Percentiles rank a stretch among this genome's conserved stretches.
Conservation (phyloP, 2,329 filamentous ascomycete species). For the Xylariales sp. region DNA sequence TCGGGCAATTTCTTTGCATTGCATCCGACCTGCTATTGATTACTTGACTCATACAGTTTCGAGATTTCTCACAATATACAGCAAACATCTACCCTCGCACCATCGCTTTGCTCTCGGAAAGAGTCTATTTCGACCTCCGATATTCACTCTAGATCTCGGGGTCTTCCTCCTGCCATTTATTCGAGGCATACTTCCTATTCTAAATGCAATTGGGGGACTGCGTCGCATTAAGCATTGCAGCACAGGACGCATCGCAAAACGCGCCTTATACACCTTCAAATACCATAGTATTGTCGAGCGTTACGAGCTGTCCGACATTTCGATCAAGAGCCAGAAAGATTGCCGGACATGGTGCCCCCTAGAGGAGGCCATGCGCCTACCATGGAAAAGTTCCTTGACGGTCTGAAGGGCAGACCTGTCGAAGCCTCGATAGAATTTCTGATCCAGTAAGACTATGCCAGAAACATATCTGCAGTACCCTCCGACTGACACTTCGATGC, state of each 20-base stretch:
- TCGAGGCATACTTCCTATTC: too few relatives aligned
- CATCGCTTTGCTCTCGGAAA: neutral
- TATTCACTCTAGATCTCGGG: too few relatives aligned
- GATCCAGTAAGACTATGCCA: conserved; percentile 60
- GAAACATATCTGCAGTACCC: neutral
- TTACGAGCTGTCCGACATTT: too few relatives aligned
- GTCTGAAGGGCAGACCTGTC: conserved; percentile 68
- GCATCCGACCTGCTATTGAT: neutral
- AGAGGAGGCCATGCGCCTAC: conserved; percentile 61
- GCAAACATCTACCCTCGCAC: neutral
- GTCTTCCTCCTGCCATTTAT: too few relatives aligned
- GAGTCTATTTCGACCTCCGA: too few relatives aligned
- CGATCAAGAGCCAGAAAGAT: too few relatives aligned
- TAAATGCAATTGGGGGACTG: too few relatives aligned
- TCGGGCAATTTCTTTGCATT: neutral
- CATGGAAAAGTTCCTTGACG: conserved; percentile 73
- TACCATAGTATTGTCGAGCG: too few relatives aligned
- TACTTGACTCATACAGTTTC: too few relatives aligned
- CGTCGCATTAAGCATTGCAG: too few relatives aligned
- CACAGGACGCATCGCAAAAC: too few relatives aligned
- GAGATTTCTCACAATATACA: neutral
- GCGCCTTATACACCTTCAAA: too few relatives aligned
- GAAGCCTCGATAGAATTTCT: conserved; percentile 81
- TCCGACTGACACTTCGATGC: neutral
- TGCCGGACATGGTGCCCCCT: conserved; percentile 49